Evolutionary conservation across 2,329 filamentous ascomycete genomes (phyloP).

Genomic region (Fusarium aywerte): DNA sequence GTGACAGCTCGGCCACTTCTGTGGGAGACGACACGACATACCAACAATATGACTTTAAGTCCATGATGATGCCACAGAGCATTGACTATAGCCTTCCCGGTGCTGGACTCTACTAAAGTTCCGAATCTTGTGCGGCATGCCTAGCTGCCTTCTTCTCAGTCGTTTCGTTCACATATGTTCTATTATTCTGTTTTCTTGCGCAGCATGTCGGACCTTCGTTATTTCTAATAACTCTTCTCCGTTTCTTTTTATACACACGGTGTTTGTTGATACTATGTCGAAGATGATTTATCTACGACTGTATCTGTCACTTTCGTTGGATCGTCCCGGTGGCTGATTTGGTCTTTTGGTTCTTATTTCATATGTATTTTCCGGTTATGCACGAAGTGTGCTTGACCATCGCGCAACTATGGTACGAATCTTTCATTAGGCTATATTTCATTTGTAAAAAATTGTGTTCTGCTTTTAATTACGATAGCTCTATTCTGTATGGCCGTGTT

Average conservation of each 20-base stretch:
- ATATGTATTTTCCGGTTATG: not conserved
- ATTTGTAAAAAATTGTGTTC: not conserved
- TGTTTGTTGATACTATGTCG: not conserved
- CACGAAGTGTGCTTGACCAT: not conserved
- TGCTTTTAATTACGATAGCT: not conserved
- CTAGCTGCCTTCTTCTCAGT: not conserved
- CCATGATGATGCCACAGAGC: not conserved
- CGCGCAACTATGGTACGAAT: not conserved
- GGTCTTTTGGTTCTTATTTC: not conserved
- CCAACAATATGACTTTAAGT: slow-evolving; percentile 20
- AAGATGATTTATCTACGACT: not conserved
- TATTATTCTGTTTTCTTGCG: not conserved
- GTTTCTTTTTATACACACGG: not conserved
- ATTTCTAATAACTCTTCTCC: too few relatives aligned
- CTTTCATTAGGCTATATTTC: not conserved
- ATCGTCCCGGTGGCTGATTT: too few relatives aligned
- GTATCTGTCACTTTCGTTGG: not conserved
- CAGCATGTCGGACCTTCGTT: not conserved
- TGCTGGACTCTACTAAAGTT: not conserved
- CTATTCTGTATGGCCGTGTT: not conserved
- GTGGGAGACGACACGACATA: slow-evolving; percentile 23
- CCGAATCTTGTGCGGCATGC: not conserved
- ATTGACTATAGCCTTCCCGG: not conserved
- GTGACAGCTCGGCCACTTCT: slow-evolving; percentile 32
- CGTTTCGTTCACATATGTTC: not conserved